Conservation (phyloP, 345 rosid genomes). For the Rhodamnia argentea region DNA sequence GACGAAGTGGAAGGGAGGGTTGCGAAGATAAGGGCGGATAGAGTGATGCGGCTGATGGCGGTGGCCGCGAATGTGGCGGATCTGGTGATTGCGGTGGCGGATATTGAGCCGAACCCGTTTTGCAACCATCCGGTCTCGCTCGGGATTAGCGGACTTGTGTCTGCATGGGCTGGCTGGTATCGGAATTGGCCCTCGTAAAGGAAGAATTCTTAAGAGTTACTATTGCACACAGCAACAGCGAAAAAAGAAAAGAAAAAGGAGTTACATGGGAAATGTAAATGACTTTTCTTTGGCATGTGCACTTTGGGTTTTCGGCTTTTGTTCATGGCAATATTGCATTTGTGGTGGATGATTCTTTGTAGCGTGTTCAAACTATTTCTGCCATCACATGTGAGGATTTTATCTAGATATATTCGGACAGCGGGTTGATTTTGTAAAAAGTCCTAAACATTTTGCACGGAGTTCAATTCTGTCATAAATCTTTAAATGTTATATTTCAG, state of each 20-base stretch:
- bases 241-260: not conserved
- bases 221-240: not conserved
- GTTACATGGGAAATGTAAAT: not conserved
- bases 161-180: conserved; percentile 99
- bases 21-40: conserved; percentile 40
- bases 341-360: not conserved
- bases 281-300: not conserved
- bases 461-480: no score
- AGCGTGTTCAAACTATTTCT: not conserved
- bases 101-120: conserved; percentile 80
- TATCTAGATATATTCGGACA: not conserved
- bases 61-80: conserved; percentile 88
- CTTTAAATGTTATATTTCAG: no score
- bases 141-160: conserved; percentile 84
- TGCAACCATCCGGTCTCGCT: conserved; percentile 68
- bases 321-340: not conserved
- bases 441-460: not conserved
- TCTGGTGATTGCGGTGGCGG: conserved; percentile 71
- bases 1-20: conserved; percentile 23
- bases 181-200: conserved; percentile 78
- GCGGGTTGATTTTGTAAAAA: not conserved
- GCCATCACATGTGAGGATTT: not conserved
- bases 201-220: not conserved
- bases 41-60: conserved; percentile 82
- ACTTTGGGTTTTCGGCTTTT: not conserved